These are phyloP conservation scores for Chrysanthemum seticuspe DNA, from an alignment of 129 eudicot species.

Conservation along the genomic window DNA sequence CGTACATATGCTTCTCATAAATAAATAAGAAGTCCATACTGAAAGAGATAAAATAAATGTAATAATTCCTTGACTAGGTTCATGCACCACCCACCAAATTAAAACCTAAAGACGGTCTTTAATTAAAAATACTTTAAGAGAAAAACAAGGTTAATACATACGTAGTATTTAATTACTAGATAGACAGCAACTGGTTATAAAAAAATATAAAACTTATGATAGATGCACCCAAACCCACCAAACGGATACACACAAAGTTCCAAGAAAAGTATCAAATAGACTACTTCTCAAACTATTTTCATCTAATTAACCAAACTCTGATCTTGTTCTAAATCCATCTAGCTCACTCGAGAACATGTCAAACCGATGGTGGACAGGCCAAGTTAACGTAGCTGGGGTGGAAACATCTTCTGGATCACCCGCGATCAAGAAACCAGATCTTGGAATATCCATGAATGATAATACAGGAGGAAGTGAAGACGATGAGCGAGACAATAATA, in stretches of 20 bases:
- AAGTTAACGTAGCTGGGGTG: constrained; percentile 50
- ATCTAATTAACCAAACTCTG: background rate
- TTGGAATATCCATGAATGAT: constrained; percentile 52
- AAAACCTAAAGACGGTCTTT: background rate
- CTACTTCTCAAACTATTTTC: constrained; percentile 14
- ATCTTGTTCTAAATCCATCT: background rate
- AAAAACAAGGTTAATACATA: background rate
- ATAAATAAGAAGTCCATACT: no score
- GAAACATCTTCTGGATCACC: constrained; percentile 41
- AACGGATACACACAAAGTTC: constrained; percentile 25
- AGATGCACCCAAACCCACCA: constrained; percentile 37
- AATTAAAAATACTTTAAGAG: background rate
- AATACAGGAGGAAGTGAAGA: constrained; percentile 36
- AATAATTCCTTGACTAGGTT: background rate
- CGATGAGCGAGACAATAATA: constrained; percentile 44
- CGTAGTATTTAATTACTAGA: background rate
- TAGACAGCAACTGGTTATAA: constrained; percentile 17
- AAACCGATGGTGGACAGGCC: constrained; percentile 71
- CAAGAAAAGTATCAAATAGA: constrained; percentile 15
- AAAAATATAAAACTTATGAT: constrained; percentile 34
- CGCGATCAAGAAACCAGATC: constrained; percentile 55
- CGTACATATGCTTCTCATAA: no score
- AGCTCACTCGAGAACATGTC: constrained; percentile 42
- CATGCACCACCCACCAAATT: background rate
- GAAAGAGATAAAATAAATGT: background rate